Evolutionary conservation across 805 yeast genomes (phyloP).

Genomic region (Candida pini): DNA sequence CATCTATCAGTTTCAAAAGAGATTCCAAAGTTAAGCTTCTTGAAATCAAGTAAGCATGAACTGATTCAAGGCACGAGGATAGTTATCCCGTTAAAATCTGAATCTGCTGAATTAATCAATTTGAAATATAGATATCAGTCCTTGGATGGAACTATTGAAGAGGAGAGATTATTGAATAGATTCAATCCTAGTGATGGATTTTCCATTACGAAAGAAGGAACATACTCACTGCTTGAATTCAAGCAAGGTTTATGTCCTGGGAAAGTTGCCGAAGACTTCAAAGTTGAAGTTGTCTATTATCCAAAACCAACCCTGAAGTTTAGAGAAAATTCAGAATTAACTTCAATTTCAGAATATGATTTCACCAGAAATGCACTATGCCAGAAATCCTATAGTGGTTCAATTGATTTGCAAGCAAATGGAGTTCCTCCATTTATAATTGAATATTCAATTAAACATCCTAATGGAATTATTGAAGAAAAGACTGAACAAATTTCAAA

Average conservation of each 20-base stretch:
- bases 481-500: conserved; percentile 43
- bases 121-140: conserved; percentile 29
- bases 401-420: conserved; percentile 34
- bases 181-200: conserved; percentile 25
- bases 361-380: conserved; percentile 18
- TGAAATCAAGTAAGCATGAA: conserved; percentile 25
- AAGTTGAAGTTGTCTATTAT: conserved; percentile 22
- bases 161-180: conserved; percentile 4
- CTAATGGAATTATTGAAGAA: conserved; percentile 44
- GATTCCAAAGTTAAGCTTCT: conserved; percentile 45
- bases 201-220: conserved; percentile 35
- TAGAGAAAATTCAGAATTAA: conserved; percentile 4
- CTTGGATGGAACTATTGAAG: conserved; percentile 15
- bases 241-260: conserved; percentile 44
- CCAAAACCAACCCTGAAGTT: conserved; percentile 25
- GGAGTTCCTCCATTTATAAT: conserved; percentile 67
- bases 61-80: conserved; percentile 60
- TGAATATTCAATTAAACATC: conserved; percentile 55
- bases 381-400: conserved; percentile 18
- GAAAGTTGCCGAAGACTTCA: conserved; percentile 17
- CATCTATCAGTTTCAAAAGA: conserved; percentile 64
- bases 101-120: conserved; percentile 25
- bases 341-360: background rate
- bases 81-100: conserved; percentile 47
- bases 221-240: conserved; percentile 35